Evolutionary conservation across 2,329 filamentous ascomycete genomes (phyloP).

Genomic region (Herpomyces periplanetae): DNA sequence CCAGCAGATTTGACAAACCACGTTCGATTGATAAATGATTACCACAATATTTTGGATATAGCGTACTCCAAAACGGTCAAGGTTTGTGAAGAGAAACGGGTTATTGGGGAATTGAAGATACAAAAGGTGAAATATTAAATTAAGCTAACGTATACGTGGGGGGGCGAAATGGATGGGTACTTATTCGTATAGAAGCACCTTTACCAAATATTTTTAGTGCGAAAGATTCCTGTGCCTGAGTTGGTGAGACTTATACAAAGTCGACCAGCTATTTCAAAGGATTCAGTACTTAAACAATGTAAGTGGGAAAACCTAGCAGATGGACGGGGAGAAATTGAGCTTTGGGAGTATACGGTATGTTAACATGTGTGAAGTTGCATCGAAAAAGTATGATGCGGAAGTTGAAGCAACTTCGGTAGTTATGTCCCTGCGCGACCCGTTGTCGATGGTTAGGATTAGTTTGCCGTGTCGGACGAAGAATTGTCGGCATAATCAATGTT

Average conservation of each 20-base stretch:
- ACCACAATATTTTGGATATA: conserved; percentile 15
- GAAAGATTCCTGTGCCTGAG: conserved; percentile 24
- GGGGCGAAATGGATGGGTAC: no score
- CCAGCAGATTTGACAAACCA: conserved; percentile 58
- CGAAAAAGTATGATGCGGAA: conserved; percentile 45
- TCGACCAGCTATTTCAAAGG: conserved; percentile 32
- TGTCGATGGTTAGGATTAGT: conserved; percentile 45
- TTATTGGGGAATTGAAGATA: conserved; percentile 4
- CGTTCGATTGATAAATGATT: conserved; percentile 22
- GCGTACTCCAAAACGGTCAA: conserved; percentile 4
- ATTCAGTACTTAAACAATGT: conserved; percentile 52
- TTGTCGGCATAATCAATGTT: conserved; percentile 74
- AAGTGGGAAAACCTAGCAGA: conserved; percentile 7
- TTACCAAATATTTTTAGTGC: conserved; percentile 32
- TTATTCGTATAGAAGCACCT: conserved; percentile 9
- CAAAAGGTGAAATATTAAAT: conserved; percentile 1
- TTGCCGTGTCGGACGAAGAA: conserved; percentile 36
- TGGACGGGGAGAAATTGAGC: conserved; percentile 2
- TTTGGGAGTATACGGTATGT: conserved; percentile 3
- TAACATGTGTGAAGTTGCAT: conserved; percentile 18
- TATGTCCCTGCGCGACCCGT: conserved; percentile 62
- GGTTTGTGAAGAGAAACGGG: conserved; percentile 1
- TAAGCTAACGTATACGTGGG: no score
- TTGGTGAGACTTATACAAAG: conserved; percentile 25
- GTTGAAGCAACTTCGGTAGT: conserved; percentile 58